Conservation (phyloP, 2,329 filamentous ascomycete species). For the Thelonectria rubi region DNA sequence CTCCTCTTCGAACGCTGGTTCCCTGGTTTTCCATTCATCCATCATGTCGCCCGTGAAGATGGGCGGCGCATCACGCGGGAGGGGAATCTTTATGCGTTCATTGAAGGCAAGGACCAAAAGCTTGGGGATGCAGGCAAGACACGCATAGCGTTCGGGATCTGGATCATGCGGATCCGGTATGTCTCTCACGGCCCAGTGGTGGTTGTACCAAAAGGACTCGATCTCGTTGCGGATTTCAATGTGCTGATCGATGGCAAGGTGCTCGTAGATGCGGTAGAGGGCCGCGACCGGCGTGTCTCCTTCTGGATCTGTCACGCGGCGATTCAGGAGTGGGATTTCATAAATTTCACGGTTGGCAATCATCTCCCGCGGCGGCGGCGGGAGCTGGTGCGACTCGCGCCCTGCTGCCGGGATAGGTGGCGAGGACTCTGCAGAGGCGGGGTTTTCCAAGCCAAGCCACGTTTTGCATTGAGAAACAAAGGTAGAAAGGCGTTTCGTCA, state of each 20-base stretch:
- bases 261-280: constrained; percentile 34
- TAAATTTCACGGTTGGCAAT: constrained; percentile 23
- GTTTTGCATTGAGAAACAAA: no score
- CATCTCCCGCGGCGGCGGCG: no score
- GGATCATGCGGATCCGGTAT: constrained; percentile 33
- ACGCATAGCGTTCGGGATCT: constrained; percentile 34
- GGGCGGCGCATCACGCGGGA: constrained; percentile 30
- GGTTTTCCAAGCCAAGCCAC: no score
- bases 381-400: no score
- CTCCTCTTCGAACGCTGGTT: constrained; percentile 23
- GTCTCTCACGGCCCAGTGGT: constrained; percentile 24
- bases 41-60: constrained; percentile 30
- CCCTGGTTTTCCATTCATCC: constrained; percentile 28
- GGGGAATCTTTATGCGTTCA: constrained; percentile 27
- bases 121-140: constrained; percentile 32
- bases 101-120: constrained; percentile 31
- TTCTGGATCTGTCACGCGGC: constrained; percentile 15
- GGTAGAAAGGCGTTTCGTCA: no score
- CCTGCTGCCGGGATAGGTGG: no score
- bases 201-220: constrained; percentile 33
- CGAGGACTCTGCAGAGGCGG: no score
- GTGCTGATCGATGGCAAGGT: constrained; percentile 29
- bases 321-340: constrained; percentile 29
- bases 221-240: constrained; percentile 32
- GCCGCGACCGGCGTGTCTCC: constrained; percentile 16